Evolutionary conservation across 2,329 filamentous ascomycete species (phyloP), one percentile per base, ranked within the genome.

Genomic region (Lasiodiplodia theobromae): DNA sequence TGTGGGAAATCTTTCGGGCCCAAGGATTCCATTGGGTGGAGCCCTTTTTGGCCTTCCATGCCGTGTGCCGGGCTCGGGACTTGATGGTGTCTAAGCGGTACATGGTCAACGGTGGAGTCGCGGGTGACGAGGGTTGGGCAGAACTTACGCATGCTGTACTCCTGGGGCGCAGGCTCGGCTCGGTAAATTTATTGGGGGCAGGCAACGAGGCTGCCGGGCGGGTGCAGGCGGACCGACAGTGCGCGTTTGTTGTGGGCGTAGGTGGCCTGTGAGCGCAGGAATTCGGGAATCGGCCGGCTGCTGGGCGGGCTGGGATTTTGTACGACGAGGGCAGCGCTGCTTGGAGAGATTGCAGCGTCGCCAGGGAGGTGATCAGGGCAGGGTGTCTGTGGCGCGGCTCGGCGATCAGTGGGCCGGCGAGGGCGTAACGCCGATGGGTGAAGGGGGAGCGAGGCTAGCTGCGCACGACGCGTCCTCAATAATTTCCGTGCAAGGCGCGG

Each of bases 1-100:
- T 68, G 54, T 68, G 56, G 7, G 56, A 40, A 10, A 68, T 68
- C 47, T 62, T 68, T 21, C 66, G 44, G 11, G 66, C 54, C 66
- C 66, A 68, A 6, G 66, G 66, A n/a, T 68, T 68, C 66, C 66
- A 68, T 14, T 80, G 44, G 7, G 21, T 79, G 72, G 75, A 78
- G 58, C 78, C 77, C 40, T 71, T 40, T 12, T 70, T 56, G 18
- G 73, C 72, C 6, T 71, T 71, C 62, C 76, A 78, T n/a, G 78
- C 78, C 54, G 74, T 72, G 67, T 77, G 76, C 73, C 77, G 74
- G 66, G 78, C 78, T 66, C 78, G 74, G 51, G 73, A 76, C 68
- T 77, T 74, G 72, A 80, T 75, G 21, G 76, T 64, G 63, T 80
- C 78, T 80, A 72, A 31, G 56, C 70, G 56, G 10, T 37, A 47